Evolutionary conservation across 2,329 filamentous ascomycete species (phyloP).

Genomic region (Lasiodiplodia hormozganensis): DNA sequence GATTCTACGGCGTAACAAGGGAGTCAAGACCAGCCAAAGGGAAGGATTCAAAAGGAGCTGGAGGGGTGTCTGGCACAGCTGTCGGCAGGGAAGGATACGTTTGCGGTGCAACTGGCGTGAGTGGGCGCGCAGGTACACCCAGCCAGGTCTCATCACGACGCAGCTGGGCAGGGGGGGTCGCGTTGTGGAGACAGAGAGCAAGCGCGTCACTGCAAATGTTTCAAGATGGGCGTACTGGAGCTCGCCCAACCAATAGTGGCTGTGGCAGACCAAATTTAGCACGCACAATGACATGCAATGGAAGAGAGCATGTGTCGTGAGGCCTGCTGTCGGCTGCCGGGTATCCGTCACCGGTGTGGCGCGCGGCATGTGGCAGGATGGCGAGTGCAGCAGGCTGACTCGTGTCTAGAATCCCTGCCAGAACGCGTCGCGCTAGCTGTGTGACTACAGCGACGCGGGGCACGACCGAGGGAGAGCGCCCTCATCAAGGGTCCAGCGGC

Average conservation of each 20-base stretch:
- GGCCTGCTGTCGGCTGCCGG: slow-evolving; percentile 13
- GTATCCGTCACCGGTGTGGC: slow-evolving; percentile 21
- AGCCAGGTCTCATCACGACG: slow-evolving; percentile 10
- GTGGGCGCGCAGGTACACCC: slow-evolving; percentile 11
- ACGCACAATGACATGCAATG: background rate
- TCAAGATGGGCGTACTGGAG: background rate
- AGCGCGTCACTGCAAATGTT: slow-evolving; percentile 15
- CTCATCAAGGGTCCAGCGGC: slow-evolving; percentile 6
- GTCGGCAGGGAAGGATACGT: slow-evolving; percentile 61
- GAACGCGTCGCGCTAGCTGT: slow-evolving; percentile 20
- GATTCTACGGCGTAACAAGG: slow-evolving; percentile 63
- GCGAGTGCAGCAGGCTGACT: slow-evolving; percentile 6
- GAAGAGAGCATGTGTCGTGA: slow-evolving; percentile 1
- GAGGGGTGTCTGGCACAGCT: slow-evolving; percentile 74
- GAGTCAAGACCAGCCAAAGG: slow-evolving; percentile 60
- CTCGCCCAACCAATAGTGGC: background rate
- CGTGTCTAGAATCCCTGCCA: slow-evolving; percentile 17
- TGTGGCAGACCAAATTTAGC: background rate
- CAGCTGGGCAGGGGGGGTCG: slow-evolving; percentile 19
- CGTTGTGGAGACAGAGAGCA: slow-evolving; percentile 12
- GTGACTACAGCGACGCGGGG: slow-evolving; percentile 15
- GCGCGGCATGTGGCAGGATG: background rate
- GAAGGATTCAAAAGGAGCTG: slow-evolving; percentile 65
- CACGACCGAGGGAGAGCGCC: background rate
- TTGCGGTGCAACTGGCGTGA: slow-evolving; percentile 50